Conservation (phyloP, 2,329 filamentous ascomycete species). For the Diaporthe ampelina region DNA sequence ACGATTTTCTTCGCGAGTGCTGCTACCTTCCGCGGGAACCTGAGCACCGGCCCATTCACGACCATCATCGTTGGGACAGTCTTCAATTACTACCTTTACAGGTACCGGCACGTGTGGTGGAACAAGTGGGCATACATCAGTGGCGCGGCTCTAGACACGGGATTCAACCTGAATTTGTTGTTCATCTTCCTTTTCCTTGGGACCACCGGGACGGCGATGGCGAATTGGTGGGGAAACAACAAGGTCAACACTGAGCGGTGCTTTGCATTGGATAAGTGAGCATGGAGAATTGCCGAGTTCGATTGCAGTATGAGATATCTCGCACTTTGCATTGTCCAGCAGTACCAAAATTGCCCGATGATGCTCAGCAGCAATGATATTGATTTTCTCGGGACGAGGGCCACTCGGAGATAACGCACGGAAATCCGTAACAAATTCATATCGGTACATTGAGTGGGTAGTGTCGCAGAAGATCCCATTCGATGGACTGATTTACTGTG, state of each 20-base stretch:
- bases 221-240: constrained; percentile 45
- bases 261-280: constrained; percentile 36
- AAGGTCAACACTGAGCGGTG: constrained; percentile 41
- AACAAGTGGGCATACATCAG: constrained; percentile 43
- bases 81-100: constrained; percentile 43
- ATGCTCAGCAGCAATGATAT: too few species aligned
- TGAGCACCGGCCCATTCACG: constrained; percentile 43
- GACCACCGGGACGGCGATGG: constrained; percentile 42
- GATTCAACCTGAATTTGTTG: constrained; percentile 43
- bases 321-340: too few species aligned
- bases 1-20: constrained; percentile 44
- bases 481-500: too few species aligned
- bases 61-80: constrained; percentile 41
- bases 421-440: too few species aligned
- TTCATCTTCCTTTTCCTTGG: constrained; percentile 44
- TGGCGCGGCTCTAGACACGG: constrained; percentile 44
- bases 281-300: too few species aligned
- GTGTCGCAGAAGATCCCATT: too few species aligned
- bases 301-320: too few species aligned
- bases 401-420: too few species aligned
- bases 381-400: too few species aligned
- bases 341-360: too few species aligned
- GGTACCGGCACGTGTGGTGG: constrained; percentile 43
- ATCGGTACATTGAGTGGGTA: too few species aligned
- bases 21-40: constrained; percentile 42